Conservation (phyloP, 495 filamentous ascomycete species). For the Penicillium alfredii region DNA sequence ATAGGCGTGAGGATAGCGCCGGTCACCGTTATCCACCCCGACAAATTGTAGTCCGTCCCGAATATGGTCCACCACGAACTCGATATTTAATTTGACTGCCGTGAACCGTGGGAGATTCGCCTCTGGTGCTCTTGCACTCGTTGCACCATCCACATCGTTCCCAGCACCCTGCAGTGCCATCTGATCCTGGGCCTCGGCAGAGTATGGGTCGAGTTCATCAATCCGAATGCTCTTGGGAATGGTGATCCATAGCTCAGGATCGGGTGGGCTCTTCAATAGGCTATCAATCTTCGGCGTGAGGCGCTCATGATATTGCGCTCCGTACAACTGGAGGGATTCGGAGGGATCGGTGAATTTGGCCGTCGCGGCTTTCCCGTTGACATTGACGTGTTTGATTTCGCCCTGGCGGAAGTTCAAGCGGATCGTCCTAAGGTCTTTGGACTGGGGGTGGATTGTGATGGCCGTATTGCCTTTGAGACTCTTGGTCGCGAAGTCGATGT, state of each 20-base stretch:
- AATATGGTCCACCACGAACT: conserved; percentile 66
- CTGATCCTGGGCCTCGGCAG: conserved; percentile 46
- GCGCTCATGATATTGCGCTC: conserved; percentile 74
- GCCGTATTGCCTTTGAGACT: conserved; percentile 73
- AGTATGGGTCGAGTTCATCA: conserved; percentile 54
- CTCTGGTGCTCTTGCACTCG: conserved; percentile 30
- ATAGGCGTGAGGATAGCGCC: conserved; percentile 83
- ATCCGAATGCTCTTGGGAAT: conserved; percentile 63
- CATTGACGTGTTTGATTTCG: conserved; percentile 59
- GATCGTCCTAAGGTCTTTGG: conserved; percentile 61
- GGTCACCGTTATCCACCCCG: conserved; percentile 69
- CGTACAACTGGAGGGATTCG: conserved; percentile 56
- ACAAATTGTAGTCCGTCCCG: conserved; percentile 89
- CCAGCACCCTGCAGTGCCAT: conserved; percentile 35
- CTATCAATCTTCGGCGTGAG: conserved; percentile 59
- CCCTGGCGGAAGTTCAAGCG: conserved; percentile 83
- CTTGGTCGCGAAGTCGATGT: conserved; percentile 74
- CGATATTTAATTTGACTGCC: conserved; percentile 57
- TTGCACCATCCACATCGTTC: conserved; percentile 34
- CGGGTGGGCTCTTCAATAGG: conserved; percentile 51
- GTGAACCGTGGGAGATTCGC: conserved; percentile 45
- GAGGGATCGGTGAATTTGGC: conserved; percentile 70
- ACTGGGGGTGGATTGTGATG: conserved; percentile 67
- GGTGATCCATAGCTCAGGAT: conserved; percentile 55
- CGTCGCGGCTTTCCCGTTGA: conserved; percentile 60